These are phyloP conservation scores for Phycomyces nitens DNA, from an alignment of 192 early-diverging fungal species.

Conservation along the genomic window DNA sequence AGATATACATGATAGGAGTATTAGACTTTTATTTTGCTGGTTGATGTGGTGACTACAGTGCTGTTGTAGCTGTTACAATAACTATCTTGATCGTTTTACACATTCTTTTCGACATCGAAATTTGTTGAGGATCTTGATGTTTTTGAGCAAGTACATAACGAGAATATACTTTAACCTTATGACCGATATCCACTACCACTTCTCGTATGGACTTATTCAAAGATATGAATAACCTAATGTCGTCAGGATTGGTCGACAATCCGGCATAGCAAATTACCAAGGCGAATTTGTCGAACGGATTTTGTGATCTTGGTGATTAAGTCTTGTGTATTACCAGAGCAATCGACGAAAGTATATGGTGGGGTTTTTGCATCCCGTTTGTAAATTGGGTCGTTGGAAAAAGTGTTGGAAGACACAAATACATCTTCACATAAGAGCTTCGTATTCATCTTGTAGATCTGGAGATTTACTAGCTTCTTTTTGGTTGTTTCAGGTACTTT, in stretches of 20 bases:
- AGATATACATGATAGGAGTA: slow-evolving; percentile 14
- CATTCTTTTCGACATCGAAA: slow-evolving; percentile 7
- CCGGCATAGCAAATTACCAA: slow-evolving; percentile 20
- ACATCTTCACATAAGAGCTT: slow-evolving; percentile 29
- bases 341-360: slow-evolving; percentile 18
- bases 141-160: slow-evolving; percentile 2
- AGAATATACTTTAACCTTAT: slow-evolving; percentile 17
- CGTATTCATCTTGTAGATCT: slow-evolving; percentile 26
- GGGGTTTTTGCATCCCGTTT: slow-evolving; percentile 18
- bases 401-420: slow-evolving; percentile 26
- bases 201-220: slow-evolving; percentile 14
- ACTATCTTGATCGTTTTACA: slow-evolving; percentile 8
- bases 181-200: slow-evolving; percentile 16
- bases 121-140: slow-evolving; percentile 13
- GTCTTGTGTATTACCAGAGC: slow-evolving; percentile 21
- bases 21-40: slow-evolving; percentile 6
- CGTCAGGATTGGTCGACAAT: slow-evolving; percentile 16
- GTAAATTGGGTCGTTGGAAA: slow-evolving; percentile 15
- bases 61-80: neutral
- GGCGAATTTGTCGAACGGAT: slow-evolving; percentile 18
- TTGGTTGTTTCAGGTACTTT: slow-evolving; percentile 18
- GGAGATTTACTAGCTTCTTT: slow-evolving; percentile 24
- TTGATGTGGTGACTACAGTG: slow-evolving; percentile 1
- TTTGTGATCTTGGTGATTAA: slow-evolving; percentile 25
- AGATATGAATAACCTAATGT: slow-evolving; percentile 14